Conservation (phyloP, 139 green algal species). For the Chlamydomonas sp. region DNA sequence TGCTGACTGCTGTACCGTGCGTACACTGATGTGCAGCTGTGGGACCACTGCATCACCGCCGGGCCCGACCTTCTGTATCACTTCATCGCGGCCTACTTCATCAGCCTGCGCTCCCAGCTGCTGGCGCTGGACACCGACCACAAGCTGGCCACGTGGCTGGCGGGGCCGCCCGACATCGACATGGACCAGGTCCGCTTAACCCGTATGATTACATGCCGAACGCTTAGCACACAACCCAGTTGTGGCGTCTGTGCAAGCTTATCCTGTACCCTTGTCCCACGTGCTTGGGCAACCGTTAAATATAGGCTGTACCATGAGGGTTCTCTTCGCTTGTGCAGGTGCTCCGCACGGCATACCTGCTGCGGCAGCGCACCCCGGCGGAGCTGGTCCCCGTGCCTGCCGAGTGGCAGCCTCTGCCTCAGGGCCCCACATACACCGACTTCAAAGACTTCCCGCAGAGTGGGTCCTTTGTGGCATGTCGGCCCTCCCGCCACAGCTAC, state of each 20-base stretch:
- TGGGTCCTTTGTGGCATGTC: not conserved
- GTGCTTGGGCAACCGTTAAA: no score
- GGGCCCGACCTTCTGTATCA: conserved; percentile 64
- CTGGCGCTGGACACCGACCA: conserved; percentile 41
- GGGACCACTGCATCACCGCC: conserved; percentile 72
- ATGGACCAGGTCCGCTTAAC: conserved; percentile 41
- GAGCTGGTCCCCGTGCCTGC: conserved; percentile 24
- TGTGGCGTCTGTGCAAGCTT: no score
- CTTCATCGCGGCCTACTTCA: conserved; percentile 61
- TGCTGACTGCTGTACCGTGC: no score
- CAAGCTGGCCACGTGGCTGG: conserved; percentile 46
- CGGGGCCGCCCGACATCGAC: conserved; percentile 49
- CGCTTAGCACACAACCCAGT: not conserved
- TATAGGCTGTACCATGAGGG: no score
- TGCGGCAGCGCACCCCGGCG: conserved; percentile 35
- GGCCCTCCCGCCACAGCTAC: not conserved
- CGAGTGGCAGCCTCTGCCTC: conserved; percentile 52
- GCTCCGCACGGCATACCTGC: conserved; percentile 4
- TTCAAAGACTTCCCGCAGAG: conserved; percentile 48
- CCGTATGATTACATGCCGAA: not conserved
- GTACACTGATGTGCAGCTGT: conserved; percentile 38
- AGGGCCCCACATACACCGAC: conserved; percentile 52
- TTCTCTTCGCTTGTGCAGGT: not conserved
- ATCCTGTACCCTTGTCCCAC: no score
- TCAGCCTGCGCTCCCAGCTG: conserved; percentile 20